Base-by-base conservation (phyloP, 176 grass and related monocot genomes). In the Thalia dealbata region DNA sequence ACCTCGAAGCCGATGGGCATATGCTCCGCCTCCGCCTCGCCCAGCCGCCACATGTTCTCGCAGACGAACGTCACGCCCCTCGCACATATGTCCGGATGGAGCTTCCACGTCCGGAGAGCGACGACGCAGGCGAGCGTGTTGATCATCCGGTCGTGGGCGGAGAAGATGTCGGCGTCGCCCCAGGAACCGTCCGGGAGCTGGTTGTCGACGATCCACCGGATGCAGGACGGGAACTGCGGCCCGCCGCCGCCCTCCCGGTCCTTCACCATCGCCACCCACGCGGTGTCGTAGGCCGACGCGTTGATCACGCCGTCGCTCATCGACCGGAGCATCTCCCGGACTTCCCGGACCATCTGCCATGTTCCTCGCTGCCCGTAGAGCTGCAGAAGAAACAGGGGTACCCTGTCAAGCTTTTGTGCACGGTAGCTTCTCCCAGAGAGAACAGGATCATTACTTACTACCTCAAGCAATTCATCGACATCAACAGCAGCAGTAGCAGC, bases 1-100 rank as follows among this genome's bases (percentile, higher is more conserved):
- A 97, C 87, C 75, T 97, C 95, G 43, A 97, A 97, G 22, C 95
- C 95, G 24, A 97, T 97, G 29, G 87, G 95, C 95, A 97, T 88
- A 3, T 62, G 73, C 74, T 93, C 95, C 0, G 67, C 79, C 3
- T 88, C 85, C 50, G 91, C 95, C 55, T 91, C 81, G 14, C 61
- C 81, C 58, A 97, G 78, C 52, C 87, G 86, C 85, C 87, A 91
- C 76, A 97, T 84, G 42, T 91, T 97, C 55, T 88, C 76, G 21
- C 85, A 75, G 28, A 97, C 79, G 61, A 88, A 97, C 8, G 23
- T 14, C 10, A 96, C 70, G n/a, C 88, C 92, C 87, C 26, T 78
- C 3, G 52, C 68, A 74, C 90, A 79, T 6, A 14, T 88, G 0
- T 78, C 43, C 3, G 73, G 68, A 6, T 82, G 64, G 21, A 91